Base-by-base conservation (phyloP, 2,329 filamentous ascomycete species). In the Albifimbria verrucaria region DNA sequence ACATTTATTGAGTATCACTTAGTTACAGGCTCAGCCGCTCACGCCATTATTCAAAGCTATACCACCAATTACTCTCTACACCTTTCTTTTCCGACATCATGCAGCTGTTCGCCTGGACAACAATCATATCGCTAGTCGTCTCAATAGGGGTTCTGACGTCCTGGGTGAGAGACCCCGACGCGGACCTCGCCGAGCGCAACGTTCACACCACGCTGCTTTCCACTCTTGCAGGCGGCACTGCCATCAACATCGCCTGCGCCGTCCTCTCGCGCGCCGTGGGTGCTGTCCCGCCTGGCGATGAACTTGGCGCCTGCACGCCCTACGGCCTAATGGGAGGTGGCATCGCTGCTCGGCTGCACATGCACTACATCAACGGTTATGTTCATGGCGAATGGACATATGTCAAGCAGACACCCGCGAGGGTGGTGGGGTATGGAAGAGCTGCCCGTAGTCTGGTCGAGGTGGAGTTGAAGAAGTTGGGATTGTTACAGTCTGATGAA, bases 301-400 rank as follows among this genome's bases (percentile, higher is more conserved):
- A 51, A 20, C 42, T 51, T 18, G 41, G 41, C 41, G 41, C 41
- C 23, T 44, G 24, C 49, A 23, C 25, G 21, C 24, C 36, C 22
- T 43, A 44, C 49, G 36, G 36, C 15, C 36, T 51, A 23, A 43
- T 45, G 12, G 49, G 49, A 7, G 49, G 12, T 41, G 36, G 36
- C 25, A 32, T 51, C 41, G 21, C 49, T 17, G 49, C 49, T 22
- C 36, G 41, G 12, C 25, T 51, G 21, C 49, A 51, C 41, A 25
- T 51, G 22, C 45, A 24, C 49, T 51, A 24, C 22, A 21, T 51
- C 41, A 43, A 45, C 49, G 49, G 49, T 20, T 51, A 51, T 22
- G 28, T 18, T 9, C 36, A 21, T 18, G 36, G 25, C 2, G 49
- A 51, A 41, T 51, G 49, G 49, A 25, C 39, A 6, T 48, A 48